Evolutionary conservation across 257 asterid genomes (phyloP).

Genomic region (Solanum pinnatisectum): DNA sequence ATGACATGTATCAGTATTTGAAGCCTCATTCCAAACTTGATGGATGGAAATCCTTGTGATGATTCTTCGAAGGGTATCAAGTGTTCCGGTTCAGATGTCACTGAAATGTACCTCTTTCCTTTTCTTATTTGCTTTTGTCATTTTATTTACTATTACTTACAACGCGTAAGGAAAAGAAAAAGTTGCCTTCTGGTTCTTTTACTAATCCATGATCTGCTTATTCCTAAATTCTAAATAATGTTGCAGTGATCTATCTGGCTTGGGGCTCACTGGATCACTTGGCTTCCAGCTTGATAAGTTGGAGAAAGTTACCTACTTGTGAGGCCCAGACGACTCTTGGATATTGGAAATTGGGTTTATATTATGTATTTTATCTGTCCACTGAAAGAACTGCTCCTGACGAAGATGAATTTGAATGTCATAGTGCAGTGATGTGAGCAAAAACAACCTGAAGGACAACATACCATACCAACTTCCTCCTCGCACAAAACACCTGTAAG

Average conservation of each 20-base stretch:
- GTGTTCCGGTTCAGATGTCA: conserved; percentile 34
- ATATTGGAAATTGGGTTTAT: neutral
- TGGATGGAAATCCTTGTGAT: conserved; percentile 39
- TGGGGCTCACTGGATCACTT: conserved; percentile 37
- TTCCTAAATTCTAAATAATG: neutral
- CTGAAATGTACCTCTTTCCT: conserved; percentile 21
- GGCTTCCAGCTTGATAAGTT: conserved; percentile 42
- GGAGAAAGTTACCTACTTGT: conserved; percentile 40
- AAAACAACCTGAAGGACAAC: conserved; percentile 43
- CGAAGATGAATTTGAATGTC: conserved; percentile 21
- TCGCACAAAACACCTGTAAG: conserved; percentile 37
- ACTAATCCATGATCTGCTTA: neutral
- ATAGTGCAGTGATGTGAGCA: conserved; percentile 62
- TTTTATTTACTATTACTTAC: neutral
- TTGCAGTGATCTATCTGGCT: conserved; percentile 30
- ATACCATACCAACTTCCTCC: conserved; percentile 67
- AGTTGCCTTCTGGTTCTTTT: neutral
- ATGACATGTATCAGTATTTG: conserved; percentile 32
- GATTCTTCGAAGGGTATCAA: conserved; percentile 42
- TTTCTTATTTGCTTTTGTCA: neutral
- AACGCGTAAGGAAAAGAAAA: neutral
- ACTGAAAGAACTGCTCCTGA: conserved; percentile 9
- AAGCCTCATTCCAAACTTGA: conserved; percentile 26
- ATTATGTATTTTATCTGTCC: neutral
- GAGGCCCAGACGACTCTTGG: conserved; percentile 25